phyloP scores from a whole-genome alignment of 2,329 filamentous ascomycete genomes.

The Fusarium oligoseptatum region DNA sequence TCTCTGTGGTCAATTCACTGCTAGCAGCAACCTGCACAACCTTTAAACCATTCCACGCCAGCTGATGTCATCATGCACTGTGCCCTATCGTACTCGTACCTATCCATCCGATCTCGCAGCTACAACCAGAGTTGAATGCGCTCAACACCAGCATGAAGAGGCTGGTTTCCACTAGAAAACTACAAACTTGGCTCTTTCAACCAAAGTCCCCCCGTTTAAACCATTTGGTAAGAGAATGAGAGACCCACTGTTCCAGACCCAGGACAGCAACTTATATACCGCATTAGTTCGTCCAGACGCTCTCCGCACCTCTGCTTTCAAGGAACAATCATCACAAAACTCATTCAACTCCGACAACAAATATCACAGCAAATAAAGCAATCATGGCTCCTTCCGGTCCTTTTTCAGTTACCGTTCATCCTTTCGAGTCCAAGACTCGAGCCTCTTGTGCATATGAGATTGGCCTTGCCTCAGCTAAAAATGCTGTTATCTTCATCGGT shows the following conservation, averaged over 20 bases:
- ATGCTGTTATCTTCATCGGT: constrained; percentile 78
- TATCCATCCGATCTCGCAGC: constrained; percentile 8
- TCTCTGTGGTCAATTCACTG: not conserved
- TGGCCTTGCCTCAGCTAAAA: constrained; percentile 57
- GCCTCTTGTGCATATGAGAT: constrained; percentile 63
- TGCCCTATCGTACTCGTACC: constrained; percentile 7
- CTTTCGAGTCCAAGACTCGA: constrained; percentile 57
- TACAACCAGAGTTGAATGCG: not conserved
- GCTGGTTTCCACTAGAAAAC: not conserved
- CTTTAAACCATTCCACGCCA: not conserved
- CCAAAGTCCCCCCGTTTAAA: not conserved
- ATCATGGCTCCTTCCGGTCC: constrained; percentile 49
- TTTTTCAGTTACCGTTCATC: constrained; percentile 62
- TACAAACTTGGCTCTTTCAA: not conserved
- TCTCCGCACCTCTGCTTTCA: not conserved
- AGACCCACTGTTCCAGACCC: not conserved
- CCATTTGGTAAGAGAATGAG: constrained; percentile 5
- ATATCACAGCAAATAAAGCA: not conserved
- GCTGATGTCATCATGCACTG: constrained; percentile 29
- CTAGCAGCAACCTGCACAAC: too few relatives aligned
- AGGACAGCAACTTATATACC: constrained; percentile 23
- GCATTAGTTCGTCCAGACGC: constrained; percentile 6
- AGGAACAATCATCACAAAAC: constrained; percentile 4
- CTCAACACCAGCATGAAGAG: not conserved
- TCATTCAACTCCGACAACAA: not conserved